Conservation (phyloP, 371 early-diverging fungal species). For the Catenaria anguillulae region DNA sequence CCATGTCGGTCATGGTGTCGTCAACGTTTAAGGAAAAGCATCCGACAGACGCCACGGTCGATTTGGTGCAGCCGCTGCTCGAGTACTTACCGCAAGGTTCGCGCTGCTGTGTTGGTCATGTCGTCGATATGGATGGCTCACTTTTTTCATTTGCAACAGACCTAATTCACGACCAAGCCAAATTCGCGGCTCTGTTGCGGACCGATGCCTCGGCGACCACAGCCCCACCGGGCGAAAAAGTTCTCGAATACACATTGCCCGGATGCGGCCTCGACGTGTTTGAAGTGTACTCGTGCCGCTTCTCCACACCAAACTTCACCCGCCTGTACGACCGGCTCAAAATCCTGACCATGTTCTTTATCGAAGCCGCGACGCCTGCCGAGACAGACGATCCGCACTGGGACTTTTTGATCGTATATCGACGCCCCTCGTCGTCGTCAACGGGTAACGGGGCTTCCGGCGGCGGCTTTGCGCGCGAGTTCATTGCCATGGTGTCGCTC, state of each 20-base stretch:
- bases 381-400: not conserved
- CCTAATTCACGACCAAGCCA: not conserved
- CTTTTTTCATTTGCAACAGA: too few relatives aligned
- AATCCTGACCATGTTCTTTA: not conserved
- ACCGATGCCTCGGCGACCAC: not conserved
- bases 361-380: constrained; percentile 1
- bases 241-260: not conserved
- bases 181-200: not conserved
- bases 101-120: too few relatives aligned
- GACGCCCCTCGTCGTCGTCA: not conserved
- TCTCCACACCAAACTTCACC: not conserved
- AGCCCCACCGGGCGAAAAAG: not conserved
- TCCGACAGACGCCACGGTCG: not conserved
- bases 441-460: not conserved
- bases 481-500: not conserved
- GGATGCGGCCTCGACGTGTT: not conserved
- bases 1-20: not conserved
- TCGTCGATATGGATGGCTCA: too few relatives aligned
- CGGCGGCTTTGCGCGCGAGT: not conserved
- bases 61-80: not conserved
- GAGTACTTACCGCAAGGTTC: not conserved
- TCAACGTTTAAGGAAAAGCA: not conserved
- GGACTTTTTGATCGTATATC: not conserved
- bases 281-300: not conserved
- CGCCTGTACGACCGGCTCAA: not conserved